phyloP scores from a whole-genome alignment of 2,329 filamentous ascomycete species.

The Colletotrichum tanaceti region DNA sequence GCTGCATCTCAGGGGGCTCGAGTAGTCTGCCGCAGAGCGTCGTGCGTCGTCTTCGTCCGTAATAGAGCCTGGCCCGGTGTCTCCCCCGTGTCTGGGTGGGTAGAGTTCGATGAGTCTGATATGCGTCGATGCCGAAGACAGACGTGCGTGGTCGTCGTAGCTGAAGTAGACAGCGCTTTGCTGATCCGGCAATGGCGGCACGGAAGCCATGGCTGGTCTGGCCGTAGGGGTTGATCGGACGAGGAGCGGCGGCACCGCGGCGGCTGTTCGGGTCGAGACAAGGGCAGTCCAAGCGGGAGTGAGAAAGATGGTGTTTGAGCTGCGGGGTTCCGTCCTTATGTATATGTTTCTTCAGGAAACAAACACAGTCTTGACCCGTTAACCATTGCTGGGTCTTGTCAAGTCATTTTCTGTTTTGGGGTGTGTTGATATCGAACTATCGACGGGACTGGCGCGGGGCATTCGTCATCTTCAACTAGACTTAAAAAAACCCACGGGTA shows the following conservation, averaged over 20 bases:
- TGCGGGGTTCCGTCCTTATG: conserved; percentile 20
- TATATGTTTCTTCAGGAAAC: neutral
- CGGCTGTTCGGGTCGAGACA: conserved; percentile 3
- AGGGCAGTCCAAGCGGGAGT: conserved; percentile 15
- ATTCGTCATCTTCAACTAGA: neutral
- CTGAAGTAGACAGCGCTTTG: conserved; percentile 8
- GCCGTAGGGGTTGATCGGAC: conserved; percentile 19
- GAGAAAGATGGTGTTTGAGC: neutral
- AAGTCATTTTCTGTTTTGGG: neutral
- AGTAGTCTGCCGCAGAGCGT: neutral
- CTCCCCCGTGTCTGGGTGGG: neutral
- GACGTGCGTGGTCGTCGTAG: conserved; percentile 11
- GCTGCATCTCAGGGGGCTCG: conserved; percentile 28
- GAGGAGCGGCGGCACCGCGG: neutral
- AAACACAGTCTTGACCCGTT: neutral
- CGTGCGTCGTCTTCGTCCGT: conserved; percentile 11
- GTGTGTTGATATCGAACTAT: neutral
- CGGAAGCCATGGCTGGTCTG: conserved; percentile 29
- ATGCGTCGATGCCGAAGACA: conserved; percentile 33
- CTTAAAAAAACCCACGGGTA: too few relatives aligned
- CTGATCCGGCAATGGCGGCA: conserved; percentile 20
- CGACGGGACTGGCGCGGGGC: neutral
- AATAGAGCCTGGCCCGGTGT: neutral
- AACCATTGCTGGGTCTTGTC: neutral
- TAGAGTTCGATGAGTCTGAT: conserved; percentile 38